These are phyloP conservation scores for Pyrenophora tritici-repentis DNA, from an alignment of 2,329 filamentous ascomycete species.

Conservation along the genomic window DNA sequence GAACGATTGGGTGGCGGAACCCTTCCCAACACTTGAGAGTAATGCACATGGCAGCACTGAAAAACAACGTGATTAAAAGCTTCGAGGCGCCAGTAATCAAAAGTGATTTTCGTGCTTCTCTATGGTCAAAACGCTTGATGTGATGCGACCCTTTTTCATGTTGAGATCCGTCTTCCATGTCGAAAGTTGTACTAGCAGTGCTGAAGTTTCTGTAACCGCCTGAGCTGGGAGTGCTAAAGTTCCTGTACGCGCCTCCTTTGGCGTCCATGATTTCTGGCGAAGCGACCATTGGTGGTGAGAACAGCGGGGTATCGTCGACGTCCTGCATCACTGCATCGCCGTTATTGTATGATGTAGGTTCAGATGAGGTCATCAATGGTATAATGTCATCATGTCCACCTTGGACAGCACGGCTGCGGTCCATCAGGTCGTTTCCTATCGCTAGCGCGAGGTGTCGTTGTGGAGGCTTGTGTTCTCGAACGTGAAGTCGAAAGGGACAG, in stretches of 20 bases:
- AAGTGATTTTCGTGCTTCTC: conserved; percentile 35
- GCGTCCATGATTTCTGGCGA: conserved; percentile 20
- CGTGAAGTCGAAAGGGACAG: neutral
- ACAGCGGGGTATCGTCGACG: conserved; percentile 11
- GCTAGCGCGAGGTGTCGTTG: neutral
- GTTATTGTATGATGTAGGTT: conserved; percentile 19
- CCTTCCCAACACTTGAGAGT: conserved; percentile 40
- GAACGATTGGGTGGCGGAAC: conserved; percentile 25
- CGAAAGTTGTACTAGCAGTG: conserved; percentile 19
- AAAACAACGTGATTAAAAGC: conserved; percentile 36
- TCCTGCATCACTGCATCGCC: conserved; percentile 34
- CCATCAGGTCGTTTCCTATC: conserved; percentile 5
- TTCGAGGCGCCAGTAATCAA: conserved; percentile 33
- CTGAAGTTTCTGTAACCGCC: conserved; percentile 24
- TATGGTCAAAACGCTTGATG: conserved; percentile 40
- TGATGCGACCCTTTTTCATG: conserved; percentile 15
- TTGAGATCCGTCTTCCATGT: conserved; percentile 26
- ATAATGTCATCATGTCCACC: conserved; percentile 9
- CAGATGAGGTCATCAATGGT: conserved; percentile 21
- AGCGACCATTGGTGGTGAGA: conserved; percentile 19
- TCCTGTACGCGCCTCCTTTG: conserved; percentile 28
- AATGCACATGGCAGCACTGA: conserved; percentile 37
- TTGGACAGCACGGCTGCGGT: conserved; percentile 6
- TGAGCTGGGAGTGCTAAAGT: conserved; percentile 15
- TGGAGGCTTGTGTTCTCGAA: neutral